Base-by-base conservation (phyloP, 768 basidiomycete genomes). In the Stropharia rugosoannulata region DNA sequence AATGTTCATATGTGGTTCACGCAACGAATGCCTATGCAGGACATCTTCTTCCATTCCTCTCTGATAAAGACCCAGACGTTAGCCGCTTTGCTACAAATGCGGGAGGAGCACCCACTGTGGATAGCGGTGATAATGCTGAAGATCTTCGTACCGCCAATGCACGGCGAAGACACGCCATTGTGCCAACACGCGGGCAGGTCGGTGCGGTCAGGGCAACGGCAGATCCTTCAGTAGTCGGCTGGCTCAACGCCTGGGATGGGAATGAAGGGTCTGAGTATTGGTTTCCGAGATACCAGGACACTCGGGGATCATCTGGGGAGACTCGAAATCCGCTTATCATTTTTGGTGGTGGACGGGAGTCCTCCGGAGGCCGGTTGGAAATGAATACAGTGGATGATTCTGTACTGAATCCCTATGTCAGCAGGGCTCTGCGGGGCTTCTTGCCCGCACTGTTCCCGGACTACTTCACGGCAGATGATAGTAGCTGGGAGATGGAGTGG, bases 21-120 rank as follows among this genome's bases (percentile, higher is more conserved):
- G 92, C 91, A 0, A 95, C 92, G 9, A 97, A 97, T 62, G 95
- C 76, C 0, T 95, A 95, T 57, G 82, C 86, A 10, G 81, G 86
- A 3, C 79, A 89, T 61, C 80, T 96, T 36, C 75, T 97, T n/a
- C 89, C 90, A 0, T 80, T 84, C 55, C 66, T 94, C 27, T 62
- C 75, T 7, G 83, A 85, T 0, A 75, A 76, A 13, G 51, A 54
- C 16, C 39, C 32, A 18, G 29, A 32, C 9, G 29, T 10, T 11
- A 18, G 47, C 47, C 35, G 3, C 9, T n/a, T 8, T 49, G 47
- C 32, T 6, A 29, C 47, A 36, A 32, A 32, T 32, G 29, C 29
- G 29, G 29, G 29, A 44, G 22, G 15, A 44, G 15, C 47, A 29
- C 12, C 35, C 51, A 27, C 19, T 55, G 5, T 46, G 37, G 19